Base-by-base conservation (phyloP, 768 basidiomycete species). In the Mycena vitilis region DNA sequence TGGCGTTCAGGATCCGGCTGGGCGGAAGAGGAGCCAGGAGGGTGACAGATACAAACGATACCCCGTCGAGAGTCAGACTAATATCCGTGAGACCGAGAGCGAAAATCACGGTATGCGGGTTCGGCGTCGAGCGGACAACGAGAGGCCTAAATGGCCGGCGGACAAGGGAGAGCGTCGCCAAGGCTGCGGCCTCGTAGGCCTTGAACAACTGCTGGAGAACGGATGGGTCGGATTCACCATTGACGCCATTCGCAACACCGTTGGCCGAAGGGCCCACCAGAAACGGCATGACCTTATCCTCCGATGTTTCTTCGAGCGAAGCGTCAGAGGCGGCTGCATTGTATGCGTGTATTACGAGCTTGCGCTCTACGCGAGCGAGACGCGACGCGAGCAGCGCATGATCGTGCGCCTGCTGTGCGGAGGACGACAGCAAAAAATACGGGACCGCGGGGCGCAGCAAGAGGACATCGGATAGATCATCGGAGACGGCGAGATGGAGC, bases 331-430 rank as follows among this genome's bases (percentile, higher is more conserved):
- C 77, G 2, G 75, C 79, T 10, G 82, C 75, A 73, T 92, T 89
- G 79, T 95, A 98, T 16, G 87, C 89, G 76, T 98, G 97, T 30
- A 98, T 83, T n/a, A 97, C 94, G 7, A 91, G 90, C 72, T 88
- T 91, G 63, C 83, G 83, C 73, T 92, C 88, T 9, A 85, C 78
- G 44, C 85, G 85, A 0, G 97, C 94, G 57, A 98, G 80, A 49
- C 91, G 88, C 58, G 94, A 90, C 16, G 95, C 95, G 20, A 99
- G 86, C 42, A 98, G 81, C 25, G 95, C 93, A 78, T 98, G 91
- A 75, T 96, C 94, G 73, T 97, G 93, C 5, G 95, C 94, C 75
- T 95, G 87, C 76, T 95, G 92, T 4, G 88, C 77, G 1, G 87
- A 88, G 42, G 87, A 85, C 8, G 95, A 96, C 74, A 96, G 84